phyloP scores from a whole-genome alignment of 805 yeast genomes.

The Metschnikowia aberdeeniae region DNA sequence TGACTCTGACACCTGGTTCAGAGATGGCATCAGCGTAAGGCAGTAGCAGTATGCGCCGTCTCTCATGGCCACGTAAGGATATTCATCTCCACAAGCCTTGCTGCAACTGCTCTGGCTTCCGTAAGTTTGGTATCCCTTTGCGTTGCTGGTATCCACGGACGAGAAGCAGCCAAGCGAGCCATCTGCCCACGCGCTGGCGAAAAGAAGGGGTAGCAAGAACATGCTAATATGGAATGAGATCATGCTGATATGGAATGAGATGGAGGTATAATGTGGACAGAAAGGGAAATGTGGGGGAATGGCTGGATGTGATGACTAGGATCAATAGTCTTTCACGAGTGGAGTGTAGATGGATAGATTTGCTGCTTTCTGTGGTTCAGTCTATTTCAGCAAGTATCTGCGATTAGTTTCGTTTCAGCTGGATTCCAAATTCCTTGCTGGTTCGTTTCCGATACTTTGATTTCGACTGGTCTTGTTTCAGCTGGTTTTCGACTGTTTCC shows the following conservation, averaged over 20 bases:
- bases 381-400: too few species aligned
- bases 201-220: not conserved
- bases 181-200: slow-evolving; percentile 3
- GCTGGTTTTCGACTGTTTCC: too few species aligned
- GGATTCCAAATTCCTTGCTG: too few species aligned
- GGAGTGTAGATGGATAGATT: too few species aligned
- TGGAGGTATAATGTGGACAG: too few species aligned
- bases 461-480: too few species aligned
- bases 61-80: slow-evolving; percentile 36
- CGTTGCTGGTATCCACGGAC: slow-evolving; percentile 23
- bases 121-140: slow-evolving; percentile 22
- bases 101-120: slow-evolving; percentile 32
- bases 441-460: too few species aligned
- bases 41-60: slow-evolving; percentile 39
- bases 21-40: slow-evolving; percentile 28
- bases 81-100: slow-evolving; percentile 24
- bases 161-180: slow-evolving; percentile 28
- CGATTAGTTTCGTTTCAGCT: too few species aligned
- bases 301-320: too few species aligned
- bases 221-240: not conserved
- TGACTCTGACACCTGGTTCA: slow-evolving; percentile 9
- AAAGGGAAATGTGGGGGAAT: too few species aligned
- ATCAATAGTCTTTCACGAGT: too few species aligned
- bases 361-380: too few species aligned
- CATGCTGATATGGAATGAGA: not conserved